A percentile compares a stretch with the other conserved stretches of the same genome.
Conservation (phyloP, 495 filamentous ascomycete species). For the Annulohypoxylon bovei region DNA sequence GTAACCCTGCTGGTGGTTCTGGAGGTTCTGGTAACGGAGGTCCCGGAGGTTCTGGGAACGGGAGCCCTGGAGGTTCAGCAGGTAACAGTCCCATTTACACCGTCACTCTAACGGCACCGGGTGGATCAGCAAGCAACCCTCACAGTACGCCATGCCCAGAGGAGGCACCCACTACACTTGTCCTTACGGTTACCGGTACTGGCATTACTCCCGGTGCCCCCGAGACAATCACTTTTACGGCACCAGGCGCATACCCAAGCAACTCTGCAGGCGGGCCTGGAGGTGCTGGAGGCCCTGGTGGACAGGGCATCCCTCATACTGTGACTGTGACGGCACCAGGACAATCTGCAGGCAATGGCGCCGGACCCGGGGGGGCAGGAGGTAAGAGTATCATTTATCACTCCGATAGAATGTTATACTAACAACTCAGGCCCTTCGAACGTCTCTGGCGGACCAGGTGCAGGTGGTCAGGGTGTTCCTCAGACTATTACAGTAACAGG, state of each 20-base stretch:
- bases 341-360: slow-evolving; percentile 25
- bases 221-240: slow-evolving; percentile 33
- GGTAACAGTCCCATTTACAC: slow-evolving; percentile 22
- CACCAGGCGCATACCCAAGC: slow-evolving; percentile 12
- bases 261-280: slow-evolving; percentile 27
- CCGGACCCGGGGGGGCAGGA: slow-evolving; percentile 24
- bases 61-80: slow-evolving; percentile 15
- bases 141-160: slow-evolving; percentile 14
- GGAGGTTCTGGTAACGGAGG: slow-evolving; percentile 2
- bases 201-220: slow-evolving; percentile 25
- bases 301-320: slow-evolving; percentile 29
- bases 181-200: slow-evolving; percentile 31
- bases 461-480: slow-evolving; percentile 26
- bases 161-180: slow-evolving; percentile 12
- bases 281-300: slow-evolving; percentile 19
- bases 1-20: slow-evolving; percentile 25
- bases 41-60: background rate
- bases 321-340: slow-evolving; percentile 34
- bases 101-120: slow-evolving; percentile 28
- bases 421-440: slow-evolving; percentile 10
- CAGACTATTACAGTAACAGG: slow-evolving; percentile 35
- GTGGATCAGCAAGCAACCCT: slow-evolving; percentile 12
- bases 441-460: slow-evolving; percentile 21
- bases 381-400: slow-evolving; percentile 13
- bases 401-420: background rate